Conservation (phyloP, 148 eudicot genomes). For the Simmondsia chinensis region DNA sequence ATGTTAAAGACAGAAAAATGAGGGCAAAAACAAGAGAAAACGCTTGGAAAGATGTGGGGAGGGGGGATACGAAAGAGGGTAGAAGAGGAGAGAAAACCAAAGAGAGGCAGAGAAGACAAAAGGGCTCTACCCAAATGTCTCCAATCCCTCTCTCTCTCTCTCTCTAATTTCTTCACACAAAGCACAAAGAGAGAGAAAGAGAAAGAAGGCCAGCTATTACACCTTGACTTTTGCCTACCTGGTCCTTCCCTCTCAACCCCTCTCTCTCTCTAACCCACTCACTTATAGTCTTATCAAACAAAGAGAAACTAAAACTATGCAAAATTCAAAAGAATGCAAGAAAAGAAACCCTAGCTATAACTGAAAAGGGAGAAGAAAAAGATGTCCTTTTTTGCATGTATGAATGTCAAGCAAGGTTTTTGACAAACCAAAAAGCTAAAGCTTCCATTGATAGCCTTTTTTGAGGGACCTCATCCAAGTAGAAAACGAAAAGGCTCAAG, state of each 20-base stretch:
- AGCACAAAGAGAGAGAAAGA: slow-evolving; percentile 15
- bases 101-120: slow-evolving; percentile 75
- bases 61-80: not conserved
- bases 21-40: not conserved
- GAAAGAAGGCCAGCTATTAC: slow-evolving; percentile 9
- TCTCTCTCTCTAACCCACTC: slow-evolving; percentile 10
- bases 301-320: not conserved
- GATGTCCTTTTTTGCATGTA: slow-evolving; percentile 44
- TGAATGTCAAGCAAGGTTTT: too few relatives aligned
- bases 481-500: too few relatives aligned
- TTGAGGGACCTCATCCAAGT: not conserved
- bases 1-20: too few relatives aligned
- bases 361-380: slow-evolving; percentile 1
- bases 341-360: slow-evolving; percentile 3
- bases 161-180: too few relatives aligned
- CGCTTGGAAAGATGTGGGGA: not conserved
- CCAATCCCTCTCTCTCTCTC: slow-evolving; percentile 74
- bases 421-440: slow-evolving; percentile 21
- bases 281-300: not conserved
- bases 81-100: not conserved
- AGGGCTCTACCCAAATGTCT: slow-evolving; percentile 87
- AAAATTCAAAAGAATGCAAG: not conserved
- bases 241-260: slow-evolving; percentile 21
- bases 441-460: slow-evolving; percentile 11
- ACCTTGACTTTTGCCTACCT: not conserved